Base-by-base conservation (phyloP, 1,139 yeast genomes). In the Saccharomyces pastorianus region DNA sequence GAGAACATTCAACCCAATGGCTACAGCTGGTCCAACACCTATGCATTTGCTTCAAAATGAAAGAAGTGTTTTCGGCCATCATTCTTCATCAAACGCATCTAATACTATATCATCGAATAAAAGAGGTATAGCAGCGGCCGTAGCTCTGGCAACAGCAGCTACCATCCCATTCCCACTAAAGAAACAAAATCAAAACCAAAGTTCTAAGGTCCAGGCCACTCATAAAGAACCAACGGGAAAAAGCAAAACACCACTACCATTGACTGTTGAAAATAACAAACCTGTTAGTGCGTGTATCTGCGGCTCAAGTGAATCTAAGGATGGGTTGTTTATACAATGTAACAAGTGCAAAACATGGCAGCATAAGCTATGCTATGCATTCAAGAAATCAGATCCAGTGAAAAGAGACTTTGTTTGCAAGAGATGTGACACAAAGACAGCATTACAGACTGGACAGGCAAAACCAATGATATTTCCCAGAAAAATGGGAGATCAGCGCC, bases 281-380 rank as follows among this genome's bases (percentile, higher is more conserved):
- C 29, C 47, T 46, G 13, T 17, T 1, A 90, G 90, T 55, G 88
- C 96, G 2, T 91, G 98, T 71, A 81, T 89, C 3, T 91, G 98
- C 73, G 90, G 61, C 2, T 17, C 23, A 4, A 31, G 47, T 29
- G 58, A 48, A 6, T 84, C 0, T 53, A 96, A 89, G 60, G 96
- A 90, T 68, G 96, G 88, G 67, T 96, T 96, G 1, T 89, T 88
- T 68, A 90, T 91, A 57, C 97, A 90, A 70, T 90, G 98, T 73
- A 96, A 90, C 67, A 77, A 81, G 49, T 90, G 98, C 69, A 85
- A 80, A 69, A 81, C 96, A 58, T 90, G 97, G 97, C 96, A 90
- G 67, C 98, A 90, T 72, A 89, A 95, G 49, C 77, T 82, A 25
- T 90, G 98, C 71, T 88, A 88, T 80, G 88, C 86, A 7, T 86